Conservation (phyloP, 2,329 filamentous ascomycete species). For the Colletotrichum tropicicola region DNA sequence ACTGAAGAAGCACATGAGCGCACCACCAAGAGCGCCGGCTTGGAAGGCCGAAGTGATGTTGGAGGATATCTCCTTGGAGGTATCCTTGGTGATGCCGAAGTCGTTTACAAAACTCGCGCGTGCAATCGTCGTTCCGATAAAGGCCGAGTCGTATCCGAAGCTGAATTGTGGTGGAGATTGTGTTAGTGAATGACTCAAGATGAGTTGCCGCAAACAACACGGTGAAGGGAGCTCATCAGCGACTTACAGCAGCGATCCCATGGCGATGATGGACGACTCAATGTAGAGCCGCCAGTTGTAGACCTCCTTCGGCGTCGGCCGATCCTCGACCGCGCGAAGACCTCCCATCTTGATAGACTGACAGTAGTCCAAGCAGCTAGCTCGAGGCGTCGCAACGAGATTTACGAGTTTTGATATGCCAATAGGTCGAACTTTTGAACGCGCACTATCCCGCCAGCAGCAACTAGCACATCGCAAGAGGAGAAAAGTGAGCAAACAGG, state of each 20-base stretch:
- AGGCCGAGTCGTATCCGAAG: constrained; percentile 63
- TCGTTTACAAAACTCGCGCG: constrained; percentile 56
- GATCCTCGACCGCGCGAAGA: constrained; percentile 60
- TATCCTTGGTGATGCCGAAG: constrained; percentile 40
- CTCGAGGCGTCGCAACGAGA: neutral
- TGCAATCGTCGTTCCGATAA: constrained; percentile 63
- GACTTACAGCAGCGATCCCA: constrained; percentile 51
- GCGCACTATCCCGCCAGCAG: neutral
- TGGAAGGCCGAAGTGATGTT: constrained; percentile 58
- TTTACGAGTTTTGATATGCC: neutral
- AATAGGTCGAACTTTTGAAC: too few species aligned
- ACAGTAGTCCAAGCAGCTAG: neutral
- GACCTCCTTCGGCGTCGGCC: constrained; percentile 63
- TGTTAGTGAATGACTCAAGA: neutral
- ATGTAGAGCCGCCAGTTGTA: constrained; percentile 62
- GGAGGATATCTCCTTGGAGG: constrained; percentile 42
- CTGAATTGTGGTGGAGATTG: constrained; percentile 33
- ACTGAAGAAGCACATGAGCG: constrained; percentile 55
- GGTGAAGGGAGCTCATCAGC: too few species aligned
- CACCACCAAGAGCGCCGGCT: constrained; percentile 63
- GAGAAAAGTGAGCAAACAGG: neutral
- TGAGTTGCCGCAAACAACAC: neutral
- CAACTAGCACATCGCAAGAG: neutral
- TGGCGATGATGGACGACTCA: constrained; percentile 57
- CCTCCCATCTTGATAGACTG: constrained; percentile 39